Conservation (phyloP, 73 alveolate species). For the Diophrys appendiculata region DNA sequence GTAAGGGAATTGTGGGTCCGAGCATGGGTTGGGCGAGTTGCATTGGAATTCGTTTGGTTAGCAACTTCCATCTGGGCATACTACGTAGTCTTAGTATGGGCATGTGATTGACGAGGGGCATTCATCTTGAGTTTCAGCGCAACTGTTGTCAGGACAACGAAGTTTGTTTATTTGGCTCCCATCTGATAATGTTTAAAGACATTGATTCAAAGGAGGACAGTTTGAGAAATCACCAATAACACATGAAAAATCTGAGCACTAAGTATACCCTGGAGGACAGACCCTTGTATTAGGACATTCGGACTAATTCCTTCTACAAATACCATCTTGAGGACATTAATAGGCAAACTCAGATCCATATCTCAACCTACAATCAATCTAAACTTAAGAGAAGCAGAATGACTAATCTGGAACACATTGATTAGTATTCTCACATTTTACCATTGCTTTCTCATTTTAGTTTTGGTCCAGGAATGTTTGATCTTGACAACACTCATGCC, state of each 20-base stretch:
- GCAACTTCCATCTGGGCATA: slow-evolving; percentile 81
- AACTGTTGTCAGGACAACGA: slow-evolving; percentile 73
- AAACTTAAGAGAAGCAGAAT: slow-evolving; percentile 12
- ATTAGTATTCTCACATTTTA: slow-evolving; percentile 16
- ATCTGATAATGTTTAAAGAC: slow-evolving; percentile 24
- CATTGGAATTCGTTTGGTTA: slow-evolving; percentile 30
- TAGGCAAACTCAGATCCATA: slow-evolving; percentile 19
- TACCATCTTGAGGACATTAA: slow-evolving; percentile 41
- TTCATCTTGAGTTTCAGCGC: slow-evolving; percentile 50
- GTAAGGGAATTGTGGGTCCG: not conserved
- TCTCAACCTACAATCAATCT: slow-evolving; percentile 24
- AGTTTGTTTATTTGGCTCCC: slow-evolving; percentile 11
- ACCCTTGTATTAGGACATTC: slow-evolving; percentile 44
- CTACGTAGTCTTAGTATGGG: slow-evolving; percentile 58
- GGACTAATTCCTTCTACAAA: slow-evolving; percentile 12
- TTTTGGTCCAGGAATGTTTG: not conserved
- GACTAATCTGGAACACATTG: slow-evolving; percentile 33
- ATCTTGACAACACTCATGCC: slow-evolving; percentile 4
- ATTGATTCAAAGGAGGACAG: slow-evolving; percentile 10
- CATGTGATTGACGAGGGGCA: slow-evolving; percentile 59
- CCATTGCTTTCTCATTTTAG: slow-evolving; percentile 7
- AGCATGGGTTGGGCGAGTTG: slow-evolving; percentile 30
- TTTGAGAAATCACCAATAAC: slow-evolving; percentile 5
- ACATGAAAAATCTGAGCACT: slow-evolving; percentile 43
- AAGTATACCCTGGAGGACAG: slow-evolving; percentile 48